Base-by-base conservation (phyloP, 2,329 filamentous ascomycete species). In the Sclerotinia glacialis region DNA sequence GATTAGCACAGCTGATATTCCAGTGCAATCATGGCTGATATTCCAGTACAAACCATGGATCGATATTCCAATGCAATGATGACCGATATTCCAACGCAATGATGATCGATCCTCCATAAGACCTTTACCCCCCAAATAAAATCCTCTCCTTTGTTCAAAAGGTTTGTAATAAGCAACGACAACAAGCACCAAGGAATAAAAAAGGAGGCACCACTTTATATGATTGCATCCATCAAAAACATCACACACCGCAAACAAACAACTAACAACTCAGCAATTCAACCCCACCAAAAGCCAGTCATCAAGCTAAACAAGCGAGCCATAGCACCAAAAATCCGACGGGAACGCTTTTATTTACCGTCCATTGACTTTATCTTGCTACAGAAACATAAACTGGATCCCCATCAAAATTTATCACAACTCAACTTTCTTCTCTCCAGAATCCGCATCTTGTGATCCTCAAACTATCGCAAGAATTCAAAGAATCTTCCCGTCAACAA, bases 241-340 rank as follows among this genome's bases (percentile, higher is more conserved):
- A 34, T 47, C 21, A 26, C 61, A 58, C 62, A 64, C 62, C 62
- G 62, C 62, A 64, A 64, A 56, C 62, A 64, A n/a, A n/a, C n/a
- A n/a, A n/a, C n/a, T n/a, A n/a, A 64, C 62, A 64, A 64, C 62
- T 64, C 62, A 64, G 31, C 34, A 52, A 28, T n/a, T 26, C 52
- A 49, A 56, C 62, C 62, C 62, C 62, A 64, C 62, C 62, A 58
- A 64, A 60, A 47, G 21, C n/a, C 47, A 50, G 31, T 31, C 47
- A 50, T 64, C 50, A 40, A 64, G 40, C 62, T 58, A 64, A 49
- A 56, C 62, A 56, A 64, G 62, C 62, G 62, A 64, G 50, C 40
- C 26, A 40, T 37, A 56, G 37, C 12, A 55, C 49, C 34, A 47
- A 64, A 18, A 18, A 37, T 46, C 40, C 28, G 9, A 16, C 58